Evolutionary conservation across 371 early-diverging fungal genomes (phyloP), one percentile per base, ranked within the genome.

Genomic region (Mortierella sp.): DNA sequence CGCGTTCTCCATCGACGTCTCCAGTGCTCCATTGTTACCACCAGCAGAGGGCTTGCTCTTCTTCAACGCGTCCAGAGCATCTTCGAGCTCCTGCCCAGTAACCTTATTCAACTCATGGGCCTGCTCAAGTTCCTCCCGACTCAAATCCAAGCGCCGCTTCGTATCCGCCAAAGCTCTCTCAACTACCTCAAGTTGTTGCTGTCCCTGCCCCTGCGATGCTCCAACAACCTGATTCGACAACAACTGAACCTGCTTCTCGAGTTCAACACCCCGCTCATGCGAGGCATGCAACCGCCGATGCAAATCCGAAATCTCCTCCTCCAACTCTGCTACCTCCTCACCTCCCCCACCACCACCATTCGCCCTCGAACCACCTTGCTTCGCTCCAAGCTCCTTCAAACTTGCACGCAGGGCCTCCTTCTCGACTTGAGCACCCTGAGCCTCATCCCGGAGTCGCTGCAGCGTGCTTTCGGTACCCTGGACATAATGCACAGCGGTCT

Each of bases 401-500:
- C 71, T 75, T 10, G 67, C 59, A 11, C 69, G 76, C 1, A 84
- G 61, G 8, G 55, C 59, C 8, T 70, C 73, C 26, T 43, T 70
- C 50, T 87, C 85, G 64, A 14, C 79, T 74, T 81, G 73, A 44
- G 50, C 46, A 16, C 44, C 71, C 26, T 67, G 71, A 16, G 75
- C 74, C 70, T 87, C 88, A 26, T 83, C 88, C 19, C 79, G 80
- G 43, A 88, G 64, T 8, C 72, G 69, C 59, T 86, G 81, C 37
- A 87, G 71, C 69, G 55, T 81, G n/a, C 74, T 71, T 59, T 88
- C 88, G 24, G 84, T 70, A 24, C 78, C 73, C 73, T 88, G 81
- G 31, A 76, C 87, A 57, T 86, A 88, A 24, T 83, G 88, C 11
- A 80, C 37, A 0, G 88, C 84, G 0, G 87, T 83, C 51, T 87